These are phyloP conservation scores for Ceratorhiza oryzae-sativae DNA, from an alignment of 1,284 basidiomycete species.

Conservation along the genomic window DNA sequence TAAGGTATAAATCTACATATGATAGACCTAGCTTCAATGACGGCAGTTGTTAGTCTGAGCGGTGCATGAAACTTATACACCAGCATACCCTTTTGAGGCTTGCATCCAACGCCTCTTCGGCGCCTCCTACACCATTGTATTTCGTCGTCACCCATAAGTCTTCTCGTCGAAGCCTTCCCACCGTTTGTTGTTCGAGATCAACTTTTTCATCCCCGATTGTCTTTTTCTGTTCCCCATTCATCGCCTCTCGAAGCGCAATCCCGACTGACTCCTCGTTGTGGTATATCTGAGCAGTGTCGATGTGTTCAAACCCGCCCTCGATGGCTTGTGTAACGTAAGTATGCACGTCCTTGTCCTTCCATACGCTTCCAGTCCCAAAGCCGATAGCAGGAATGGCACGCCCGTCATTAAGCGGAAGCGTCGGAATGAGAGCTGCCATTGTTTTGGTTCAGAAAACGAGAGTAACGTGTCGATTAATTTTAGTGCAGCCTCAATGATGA, in stretches of 20 bases:
- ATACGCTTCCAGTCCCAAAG: conserved; percentile 44
- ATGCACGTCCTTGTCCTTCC: conserved; percentile 44
- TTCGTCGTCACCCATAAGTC: conserved; percentile 42
- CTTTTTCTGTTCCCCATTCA: neutral
- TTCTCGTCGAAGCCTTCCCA: conserved; percentile 5
- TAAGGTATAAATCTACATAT: conserved; percentile 75
- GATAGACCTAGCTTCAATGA: conserved; percentile 64
- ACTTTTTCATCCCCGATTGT: neutral
- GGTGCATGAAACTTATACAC: neutral
- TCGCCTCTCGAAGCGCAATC: conserved; percentile 16
- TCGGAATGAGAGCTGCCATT: neutral
- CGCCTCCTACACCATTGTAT: conserved; percentile 12
- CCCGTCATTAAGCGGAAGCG: neutral
- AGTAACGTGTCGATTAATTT: neutral
- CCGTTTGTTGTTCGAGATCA: conserved; percentile 1
- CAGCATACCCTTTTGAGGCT: conserved; percentile 23
- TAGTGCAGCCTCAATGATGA: neutral
- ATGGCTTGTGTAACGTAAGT: conserved; percentile 46
- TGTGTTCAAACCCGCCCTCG: conserved; percentile 46
- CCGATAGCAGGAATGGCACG: conserved; percentile 41
- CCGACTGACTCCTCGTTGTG: conserved; percentile 38
- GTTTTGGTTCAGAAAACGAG: neutral
- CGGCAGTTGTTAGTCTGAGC: neutral
- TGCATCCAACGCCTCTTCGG: conserved; percentile 2
- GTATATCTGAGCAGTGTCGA: conserved; percentile 45